phyloP scores from a whole-genome alignment of 2,329 filamentous ascomycete genomes.

The Cladosporium sp. region DNA sequence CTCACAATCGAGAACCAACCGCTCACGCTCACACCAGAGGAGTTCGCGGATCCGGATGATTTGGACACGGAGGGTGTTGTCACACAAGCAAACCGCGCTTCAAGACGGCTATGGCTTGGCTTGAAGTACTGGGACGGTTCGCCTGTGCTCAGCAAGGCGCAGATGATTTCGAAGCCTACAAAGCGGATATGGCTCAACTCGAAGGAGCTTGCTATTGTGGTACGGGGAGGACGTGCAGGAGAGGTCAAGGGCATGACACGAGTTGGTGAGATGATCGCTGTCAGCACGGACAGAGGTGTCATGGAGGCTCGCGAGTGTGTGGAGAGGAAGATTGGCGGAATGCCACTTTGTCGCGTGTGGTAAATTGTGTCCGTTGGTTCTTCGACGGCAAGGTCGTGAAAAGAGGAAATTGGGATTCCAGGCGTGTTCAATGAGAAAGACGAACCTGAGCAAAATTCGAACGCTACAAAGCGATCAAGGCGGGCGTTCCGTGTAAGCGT shows the following conservation, averaged over 20 bases:
- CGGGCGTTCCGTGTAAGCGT: too few relatives aligned
- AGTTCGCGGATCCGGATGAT: slow-evolving; percentile 24
- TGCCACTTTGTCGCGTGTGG: slow-evolving; percentile 68
- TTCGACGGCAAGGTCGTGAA: not conserved
- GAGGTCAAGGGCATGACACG: slow-evolving; percentile 68
- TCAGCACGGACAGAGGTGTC: slow-evolving; percentile 72
- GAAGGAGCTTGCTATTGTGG: slow-evolving; percentile 58
- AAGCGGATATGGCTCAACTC: slow-evolving; percentile 65
- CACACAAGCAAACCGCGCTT: slow-evolving; percentile 59
- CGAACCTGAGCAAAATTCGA: too few relatives aligned
- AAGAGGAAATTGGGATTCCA: too few relatives aligned
- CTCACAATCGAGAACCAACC: slow-evolving; percentile 25
- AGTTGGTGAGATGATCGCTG: slow-evolving; percentile 76
- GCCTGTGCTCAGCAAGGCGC: slow-evolving; percentile 68
- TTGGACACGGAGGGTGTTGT: slow-evolving; percentile 29
- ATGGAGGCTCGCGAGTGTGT: slow-evolving; percentile 80
- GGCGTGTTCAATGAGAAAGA: not conserved
- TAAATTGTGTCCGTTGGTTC: slow-evolving; percentile 21
- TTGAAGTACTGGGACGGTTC: slow-evolving; percentile 84
- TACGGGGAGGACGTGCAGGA: slow-evolving; percentile 62
- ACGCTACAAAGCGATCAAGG: too few relatives aligned
- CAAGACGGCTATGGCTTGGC: slow-evolving; percentile 77
- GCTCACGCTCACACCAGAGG: slow-evolving; percentile 22
- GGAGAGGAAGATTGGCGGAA: slow-evolving; percentile 73
- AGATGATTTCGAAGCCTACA: slow-evolving; percentile 68